phyloP scores from a whole-genome alignment of 2,329 filamentous ascomycete genomes.

The Neodidymelliopsis sp. region DNA sequence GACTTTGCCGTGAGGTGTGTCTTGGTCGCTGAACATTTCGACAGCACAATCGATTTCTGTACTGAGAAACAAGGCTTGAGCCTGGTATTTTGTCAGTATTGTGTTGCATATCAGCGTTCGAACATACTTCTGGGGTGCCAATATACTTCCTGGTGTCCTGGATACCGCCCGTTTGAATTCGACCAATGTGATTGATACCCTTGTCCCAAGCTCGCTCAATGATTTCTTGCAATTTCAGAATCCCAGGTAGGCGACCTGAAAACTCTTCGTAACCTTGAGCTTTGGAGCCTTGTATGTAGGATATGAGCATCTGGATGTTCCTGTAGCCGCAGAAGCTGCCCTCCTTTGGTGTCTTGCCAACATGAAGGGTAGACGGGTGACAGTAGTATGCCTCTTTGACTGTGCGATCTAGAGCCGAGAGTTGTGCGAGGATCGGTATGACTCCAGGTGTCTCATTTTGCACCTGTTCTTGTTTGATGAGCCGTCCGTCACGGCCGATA shows the following conservation, averaged over 20 bases:
- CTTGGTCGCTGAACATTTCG: slow-evolving; percentile 60
- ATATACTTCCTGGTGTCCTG: slow-evolving; percentile 93
- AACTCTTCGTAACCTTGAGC: slow-evolving; percentile 68
- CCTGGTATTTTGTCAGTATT: slow-evolving; percentile 58
- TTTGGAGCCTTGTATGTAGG: slow-evolving; percentile 72
- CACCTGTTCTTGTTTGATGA: slow-evolving; percentile 51
- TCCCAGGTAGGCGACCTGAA: slow-evolving; percentile 69
- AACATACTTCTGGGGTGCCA: slow-evolving; percentile 80
- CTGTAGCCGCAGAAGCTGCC: slow-evolving; percentile 95
- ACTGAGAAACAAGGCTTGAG: slow-evolving; percentile 77
- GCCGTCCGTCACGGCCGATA: slow-evolving; percentile 52
- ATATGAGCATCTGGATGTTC: slow-evolving; percentile 91
- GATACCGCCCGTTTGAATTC: slow-evolving; percentile 85
- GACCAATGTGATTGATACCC: slow-evolving; percentile 77
- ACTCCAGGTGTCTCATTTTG: slow-evolving; percentile 56
- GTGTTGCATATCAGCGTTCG: neutral
- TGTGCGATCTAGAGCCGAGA: slow-evolving; percentile 65
- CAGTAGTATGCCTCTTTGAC: slow-evolving; percentile 81
- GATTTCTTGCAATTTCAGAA: slow-evolving; percentile 82
- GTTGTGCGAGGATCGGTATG: slow-evolving; percentile 55
- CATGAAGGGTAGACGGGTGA: slow-evolving; percentile 75
- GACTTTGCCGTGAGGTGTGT: slow-evolving; percentile 54
- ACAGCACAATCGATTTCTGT: slow-evolving; percentile 65
- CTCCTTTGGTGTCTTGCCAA: slow-evolving; percentile 81
- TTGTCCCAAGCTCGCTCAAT: slow-evolving; percentile 90